These are phyloP conservation scores for Chaetomium sp. DNA, from an alignment of 2,329 filamentous ascomycete species.

Conservation along the genomic window DNA sequence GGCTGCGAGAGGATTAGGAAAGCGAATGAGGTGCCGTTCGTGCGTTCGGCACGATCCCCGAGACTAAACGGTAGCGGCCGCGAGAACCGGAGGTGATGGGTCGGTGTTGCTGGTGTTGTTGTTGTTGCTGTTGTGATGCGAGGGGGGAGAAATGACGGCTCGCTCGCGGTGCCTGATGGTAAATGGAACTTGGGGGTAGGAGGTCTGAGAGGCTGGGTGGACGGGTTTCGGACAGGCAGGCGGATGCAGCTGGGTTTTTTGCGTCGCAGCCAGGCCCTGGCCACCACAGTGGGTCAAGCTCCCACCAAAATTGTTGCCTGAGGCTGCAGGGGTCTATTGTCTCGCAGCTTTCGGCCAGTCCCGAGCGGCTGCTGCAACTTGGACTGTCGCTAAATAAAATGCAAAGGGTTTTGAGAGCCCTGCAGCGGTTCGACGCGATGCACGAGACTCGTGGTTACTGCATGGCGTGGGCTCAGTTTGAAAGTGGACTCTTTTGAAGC, in stretches of 20 bases:
- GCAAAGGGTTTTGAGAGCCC: no score
- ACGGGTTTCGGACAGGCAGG: slow-evolving; percentile 16
- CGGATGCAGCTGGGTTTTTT: slow-evolving; percentile 23
- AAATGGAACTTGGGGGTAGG: background rate
- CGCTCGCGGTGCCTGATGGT: slow-evolving; percentile 18
- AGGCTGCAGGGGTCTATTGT: slow-evolving; percentile 5
- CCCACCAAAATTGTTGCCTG: slow-evolving; percentile 12
- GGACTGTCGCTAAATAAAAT: background rate
- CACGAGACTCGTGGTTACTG: no score
- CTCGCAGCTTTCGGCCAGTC: background rate
- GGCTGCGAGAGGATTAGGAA: background rate
- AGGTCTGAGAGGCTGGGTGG: slow-evolving; percentile 25
- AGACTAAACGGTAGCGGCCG: background rate
- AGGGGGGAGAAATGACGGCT: slow-evolving; percentile 15
- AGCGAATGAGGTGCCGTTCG: slow-evolving; percentile 7
- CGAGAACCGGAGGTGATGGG: slow-evolving; percentile 8
- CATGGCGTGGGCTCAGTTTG: no score
- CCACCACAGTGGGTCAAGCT: background rate
- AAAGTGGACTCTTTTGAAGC: no score
- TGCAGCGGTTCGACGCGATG: no score
- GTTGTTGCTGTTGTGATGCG: slow-evolving; percentile 9
- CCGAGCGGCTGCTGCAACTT: background rate
- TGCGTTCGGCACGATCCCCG: background rate
- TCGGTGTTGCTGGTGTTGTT: slow-evolving; percentile 2
- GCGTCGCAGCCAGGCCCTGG: slow-evolving; percentile 6